Evolutionary conservation across 768 basidiomycete species (phyloP).

Genomic region (Neoboletus brunneissimus): DNA sequence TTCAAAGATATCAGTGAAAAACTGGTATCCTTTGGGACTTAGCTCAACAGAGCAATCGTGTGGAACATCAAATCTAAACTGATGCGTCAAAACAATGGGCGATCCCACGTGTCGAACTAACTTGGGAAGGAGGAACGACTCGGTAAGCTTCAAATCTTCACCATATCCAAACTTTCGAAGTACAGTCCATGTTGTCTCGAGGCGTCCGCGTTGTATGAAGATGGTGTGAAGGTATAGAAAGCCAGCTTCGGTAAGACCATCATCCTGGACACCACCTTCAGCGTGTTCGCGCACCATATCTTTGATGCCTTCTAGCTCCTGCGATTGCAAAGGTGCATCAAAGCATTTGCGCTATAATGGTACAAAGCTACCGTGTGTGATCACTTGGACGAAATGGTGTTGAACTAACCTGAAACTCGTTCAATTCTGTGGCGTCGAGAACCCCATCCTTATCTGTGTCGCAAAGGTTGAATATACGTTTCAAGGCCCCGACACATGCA

Average conservation of each 20-base stretch:
- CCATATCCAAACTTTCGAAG: slow-evolving; percentile 94
- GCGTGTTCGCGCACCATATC: slow-evolving; percentile 84
- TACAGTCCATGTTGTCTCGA: slow-evolving; percentile 98
- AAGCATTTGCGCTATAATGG: slow-evolving; percentile 83
- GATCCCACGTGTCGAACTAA: slow-evolving; percentile 38
- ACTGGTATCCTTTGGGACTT: slow-evolving; percentile 91
- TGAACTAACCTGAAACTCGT: slow-evolving; percentile 86
- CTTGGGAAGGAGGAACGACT: slow-evolving; percentile 87
- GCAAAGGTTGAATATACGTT: slow-evolving; percentile 94
- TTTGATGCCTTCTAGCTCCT: slow-evolving; percentile 95
- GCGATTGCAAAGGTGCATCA: slow-evolving; percentile 83
- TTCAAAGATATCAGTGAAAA: slow-evolving; percentile 96
- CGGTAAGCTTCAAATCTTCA: slow-evolving; percentile 86
- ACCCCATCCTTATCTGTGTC: slow-evolving; percentile 94
- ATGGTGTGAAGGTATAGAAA: slow-evolving; percentile 94
- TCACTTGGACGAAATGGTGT: not conserved
- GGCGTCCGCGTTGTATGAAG: slow-evolving; percentile 92
- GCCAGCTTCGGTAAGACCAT: slow-evolving; percentile 86
- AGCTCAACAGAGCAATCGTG: slow-evolving; percentile 94
- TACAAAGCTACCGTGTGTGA: not conserved
- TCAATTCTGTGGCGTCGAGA: slow-evolving; percentile 85
- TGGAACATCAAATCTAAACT: slow-evolving; percentile 83
- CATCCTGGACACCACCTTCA: slow-evolving; percentile 68
- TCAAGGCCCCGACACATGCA: slow-evolving; percentile 81
- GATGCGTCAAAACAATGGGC: slow-evolving; percentile 11